Conservation (phyloP, 495 filamentous ascomycete genomes). For the Trichoderma reesei region DNA sequence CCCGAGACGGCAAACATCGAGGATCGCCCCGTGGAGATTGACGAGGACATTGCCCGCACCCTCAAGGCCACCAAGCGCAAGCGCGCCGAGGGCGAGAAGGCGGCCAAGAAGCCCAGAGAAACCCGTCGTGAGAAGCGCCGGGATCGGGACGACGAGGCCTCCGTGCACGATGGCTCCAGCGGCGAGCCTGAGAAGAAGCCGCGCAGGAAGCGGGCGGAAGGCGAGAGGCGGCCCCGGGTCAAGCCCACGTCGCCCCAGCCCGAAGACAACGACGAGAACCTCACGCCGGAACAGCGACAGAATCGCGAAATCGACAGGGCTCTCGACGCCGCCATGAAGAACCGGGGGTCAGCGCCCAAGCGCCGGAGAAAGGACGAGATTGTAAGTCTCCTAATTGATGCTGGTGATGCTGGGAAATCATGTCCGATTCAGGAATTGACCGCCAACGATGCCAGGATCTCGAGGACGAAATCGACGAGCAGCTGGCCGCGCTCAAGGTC, state of each 20-base stretch:
- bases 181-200: conserved; percentile 47
- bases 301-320: conserved; percentile 69
- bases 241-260: conserved; percentile 39
- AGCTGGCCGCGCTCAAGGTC: conserved; percentile 78
- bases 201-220: conserved; percentile 27
- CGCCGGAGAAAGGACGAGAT: conserved; percentile 82
- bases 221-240: conserved; percentile 22
- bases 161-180: conserved; percentile 43
- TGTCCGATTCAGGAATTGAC: not conserved
- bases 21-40: conserved; percentile 72
- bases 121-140: conserved; percentile 60
- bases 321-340: conserved; percentile 81
- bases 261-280: conserved; percentile 55
- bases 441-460: conserved; percentile 52
- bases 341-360: conserved; percentile 54
- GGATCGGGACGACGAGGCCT: conserved; percentile 33
- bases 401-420: too few species aligned
- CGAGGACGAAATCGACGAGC: conserved; percentile 77
- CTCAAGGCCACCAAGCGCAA: conserved; percentile 73
- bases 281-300: conserved; percentile 59
- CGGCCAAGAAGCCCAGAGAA: conserved; percentile 63
- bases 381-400: conserved; percentile 40
- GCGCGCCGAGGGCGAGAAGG: conserved; percentile 48
- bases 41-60: conserved; percentile 70
- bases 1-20: conserved; percentile 65